Conservation (phyloP, 257 asterid species). For the Nicotiana obtusifolia region DNA sequence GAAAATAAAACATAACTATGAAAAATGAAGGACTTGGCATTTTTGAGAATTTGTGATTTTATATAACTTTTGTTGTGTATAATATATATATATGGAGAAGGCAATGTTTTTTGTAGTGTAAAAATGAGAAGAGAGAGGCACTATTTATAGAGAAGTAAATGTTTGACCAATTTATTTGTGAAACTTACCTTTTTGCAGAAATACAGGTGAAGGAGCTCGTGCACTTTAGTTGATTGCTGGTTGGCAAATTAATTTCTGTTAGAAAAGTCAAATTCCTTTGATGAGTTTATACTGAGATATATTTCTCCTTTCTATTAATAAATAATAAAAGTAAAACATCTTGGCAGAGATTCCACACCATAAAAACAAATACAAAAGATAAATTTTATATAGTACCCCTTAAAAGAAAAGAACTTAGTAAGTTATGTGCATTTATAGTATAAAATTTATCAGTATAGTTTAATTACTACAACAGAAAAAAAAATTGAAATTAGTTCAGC, state of each 20-base stretch:
- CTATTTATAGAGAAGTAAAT: constrained; percentile 27
- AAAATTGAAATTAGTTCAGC: no score
- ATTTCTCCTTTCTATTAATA: no score
- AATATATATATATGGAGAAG: neutral
- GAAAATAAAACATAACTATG: neutral
- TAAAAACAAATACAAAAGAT: no score
- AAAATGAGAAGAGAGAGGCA: neutral
- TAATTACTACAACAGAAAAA: no score
- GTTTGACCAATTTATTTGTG: constrained; percentile 26
- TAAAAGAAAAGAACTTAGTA: no score
- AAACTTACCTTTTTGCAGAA: neutral
- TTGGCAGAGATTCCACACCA: no score
- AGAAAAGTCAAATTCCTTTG: constrained; percentile 13
- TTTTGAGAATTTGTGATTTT: neutral
- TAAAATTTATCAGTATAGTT: no score
- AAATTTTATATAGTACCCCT: no score
- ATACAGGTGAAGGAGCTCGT: constrained; percentile 25
- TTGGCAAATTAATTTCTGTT: neutral
- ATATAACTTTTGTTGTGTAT: neutral
- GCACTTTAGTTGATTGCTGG: constrained; percentile 15
- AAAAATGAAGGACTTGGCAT: neutral
- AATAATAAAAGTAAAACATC: no score
- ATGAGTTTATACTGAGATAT: neutral
- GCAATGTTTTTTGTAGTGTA: neutral
- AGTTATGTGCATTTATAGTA: no score